Evolutionary conservation across 208 protist species (phyloP).

Genomic region (Leishmania braziliensis): DNA sequence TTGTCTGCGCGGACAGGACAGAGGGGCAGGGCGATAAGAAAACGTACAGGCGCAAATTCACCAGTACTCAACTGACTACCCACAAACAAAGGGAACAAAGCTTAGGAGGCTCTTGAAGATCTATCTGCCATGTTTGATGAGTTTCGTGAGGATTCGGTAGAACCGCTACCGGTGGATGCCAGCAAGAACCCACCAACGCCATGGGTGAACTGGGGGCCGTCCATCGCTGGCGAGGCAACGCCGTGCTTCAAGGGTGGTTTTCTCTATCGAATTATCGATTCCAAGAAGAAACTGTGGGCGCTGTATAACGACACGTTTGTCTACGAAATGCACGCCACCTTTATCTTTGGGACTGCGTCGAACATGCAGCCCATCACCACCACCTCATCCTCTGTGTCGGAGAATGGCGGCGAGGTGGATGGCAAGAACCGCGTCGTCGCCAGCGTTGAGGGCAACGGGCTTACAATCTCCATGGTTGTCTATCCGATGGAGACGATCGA

Average conservation of each 20-base stretch:
- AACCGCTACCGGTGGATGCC: not conserved
- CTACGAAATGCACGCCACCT: conserved; percentile 72
- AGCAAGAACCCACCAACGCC: conserved; percentile 19
- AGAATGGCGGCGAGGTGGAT: conserved; percentile 10
- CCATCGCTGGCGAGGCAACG: conserved; percentile 49
- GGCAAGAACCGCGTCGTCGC: conserved; percentile 40
- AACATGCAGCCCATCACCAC: conserved; percentile 28
- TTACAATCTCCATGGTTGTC: conserved; percentile 51
- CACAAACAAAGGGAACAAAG: not conserved
- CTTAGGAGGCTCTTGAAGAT: not conserved
- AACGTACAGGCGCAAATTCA: not conserved
- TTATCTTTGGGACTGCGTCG: conserved; percentile 53
- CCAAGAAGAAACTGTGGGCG: conserved; percentile 61
- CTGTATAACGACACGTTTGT: conserved; percentile 85
- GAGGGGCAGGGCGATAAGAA: not conserved
- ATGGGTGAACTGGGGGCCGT: conserved; percentile 34
- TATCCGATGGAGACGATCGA: conserved; percentile 81
- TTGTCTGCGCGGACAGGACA: not conserved
- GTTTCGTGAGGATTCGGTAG: conserved; percentile 67
- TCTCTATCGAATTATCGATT: conserved; percentile 71
- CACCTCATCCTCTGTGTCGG: conserved; percentile 1
- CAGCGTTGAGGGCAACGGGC: conserved; percentile 58
- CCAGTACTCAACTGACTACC: not conserved
- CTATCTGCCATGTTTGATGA: conserved; percentile 42
- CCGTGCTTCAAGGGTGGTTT: conserved; percentile 70